Conservation (phyloP, 2,329 filamentous ascomycete genomes). For the Xylaria hypoxylon region DNA sequence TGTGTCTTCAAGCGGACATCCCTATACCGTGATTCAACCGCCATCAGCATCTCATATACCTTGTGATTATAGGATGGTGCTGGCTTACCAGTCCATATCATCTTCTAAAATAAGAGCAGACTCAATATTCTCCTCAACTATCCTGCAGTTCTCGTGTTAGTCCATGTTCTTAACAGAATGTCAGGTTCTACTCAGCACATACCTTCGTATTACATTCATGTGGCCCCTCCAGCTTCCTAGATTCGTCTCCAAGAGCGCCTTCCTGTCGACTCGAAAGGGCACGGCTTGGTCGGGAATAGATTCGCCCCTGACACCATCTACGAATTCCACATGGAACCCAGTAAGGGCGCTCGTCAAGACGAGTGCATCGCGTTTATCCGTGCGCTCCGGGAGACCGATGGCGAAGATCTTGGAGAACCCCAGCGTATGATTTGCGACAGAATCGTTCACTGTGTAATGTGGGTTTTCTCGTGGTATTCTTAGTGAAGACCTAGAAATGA, state of each 20-base stretch:
- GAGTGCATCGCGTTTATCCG: slow-evolving; percentile 62
- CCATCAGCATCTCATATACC: neutral
- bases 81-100: slow-evolving; percentile 41
- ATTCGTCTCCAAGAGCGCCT: slow-evolving; percentile 48
- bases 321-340: slow-evolving; percentile 57
- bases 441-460: neutral
- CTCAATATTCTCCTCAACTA: slow-evolving; percentile 51
- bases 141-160: slow-evolving; percentile 34
- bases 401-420: slow-evolving; percentile 53
- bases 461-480: neutral
- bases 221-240: slow-evolving; percentile 57
- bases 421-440: slow-evolving; percentile 43
- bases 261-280: slow-evolving; percentile 23
- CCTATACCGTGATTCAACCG: neutral
- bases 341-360: slow-evolving; percentile 56
- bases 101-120: slow-evolving; percentile 56
- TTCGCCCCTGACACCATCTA: slow-evolving; percentile 57
- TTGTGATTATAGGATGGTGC: neutral
- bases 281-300: slow-evolving; percentile 56
- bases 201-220: slow-evolving; percentile 53
- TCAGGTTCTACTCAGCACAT: neutral
- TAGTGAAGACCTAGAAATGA: neutral
- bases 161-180: neutral
- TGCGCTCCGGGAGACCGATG: slow-evolving; percentile 59
- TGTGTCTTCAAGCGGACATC: slow-evolving; percentile 52